A percentile compares a stretch with the other conserved stretches of the same genome.
These are phyloP conservation scores for Blastocystis sp. DNA, from an alignment of 352 stramenopile genomes.

Conservation along the genomic window DNA sequence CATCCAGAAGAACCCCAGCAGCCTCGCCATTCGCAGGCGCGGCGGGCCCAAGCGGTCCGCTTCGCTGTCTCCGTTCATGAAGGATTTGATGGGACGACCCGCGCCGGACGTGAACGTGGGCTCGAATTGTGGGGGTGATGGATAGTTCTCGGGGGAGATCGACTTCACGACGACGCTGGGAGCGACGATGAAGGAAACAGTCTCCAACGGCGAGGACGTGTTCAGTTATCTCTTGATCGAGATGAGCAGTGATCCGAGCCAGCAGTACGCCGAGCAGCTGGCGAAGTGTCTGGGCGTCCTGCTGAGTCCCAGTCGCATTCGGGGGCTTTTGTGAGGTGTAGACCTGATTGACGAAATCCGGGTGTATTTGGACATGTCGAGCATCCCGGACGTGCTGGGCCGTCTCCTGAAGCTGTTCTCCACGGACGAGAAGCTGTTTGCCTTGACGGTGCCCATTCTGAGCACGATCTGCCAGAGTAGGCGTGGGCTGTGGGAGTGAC, in stretches of 20 bases:
- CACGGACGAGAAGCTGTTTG: conserved; percentile 4
- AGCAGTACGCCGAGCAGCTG: neutral
- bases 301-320: conserved; percentile 6
- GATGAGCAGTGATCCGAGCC: neutral
- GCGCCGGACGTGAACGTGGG: neutral
- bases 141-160: conserved; percentile 54
- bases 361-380: conserved; percentile 30
- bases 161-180: conserved; percentile 18
- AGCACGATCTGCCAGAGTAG: conserved; percentile 57
- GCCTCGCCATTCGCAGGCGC: neutral
- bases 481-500: neutral
- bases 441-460: conserved; percentile 2
- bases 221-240: conserved; percentile 22
- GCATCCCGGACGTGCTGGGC: conserved; percentile 16
- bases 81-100: neutral
- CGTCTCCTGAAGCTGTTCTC: neutral
- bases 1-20: neutral
- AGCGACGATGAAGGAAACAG: conserved; percentile 5
- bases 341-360: conserved; percentile 39
- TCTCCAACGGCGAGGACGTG: conserved; percentile 23
- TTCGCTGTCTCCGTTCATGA: neutral
- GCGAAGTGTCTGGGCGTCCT: conserved; percentile 7
- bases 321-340: neutral
- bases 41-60: neutral
- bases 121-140: neutral